Evolutionary conservation across 1,139 yeast genomes (phyloP), one percentile per base, ranked within the genome.

Genomic region (Casaregolazyma suthepensis): DNA sequence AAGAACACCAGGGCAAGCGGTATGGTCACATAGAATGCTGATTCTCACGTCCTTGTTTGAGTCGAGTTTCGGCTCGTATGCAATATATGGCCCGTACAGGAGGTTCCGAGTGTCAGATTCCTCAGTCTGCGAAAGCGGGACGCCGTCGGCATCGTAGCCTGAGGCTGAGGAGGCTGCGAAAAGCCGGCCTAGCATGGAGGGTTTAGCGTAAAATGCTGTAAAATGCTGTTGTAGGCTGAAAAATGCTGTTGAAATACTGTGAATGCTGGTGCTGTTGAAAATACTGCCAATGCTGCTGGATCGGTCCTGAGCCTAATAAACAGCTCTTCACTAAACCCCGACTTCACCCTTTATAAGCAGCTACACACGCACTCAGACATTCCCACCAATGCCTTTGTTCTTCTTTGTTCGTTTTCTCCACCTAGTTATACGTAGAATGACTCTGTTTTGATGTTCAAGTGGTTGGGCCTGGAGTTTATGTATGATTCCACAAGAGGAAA

Each of bases 31-130:
- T 6, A 64, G 42, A n/a, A 63, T 55, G 31, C 61, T 62, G 9
- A 63, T 61, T 22, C 68, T 58, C 15, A 64, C 55, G 52, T 64
- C 66, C 19, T 54, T 57, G n/a, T 45, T 48, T 20, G 55, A 52
- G 45, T 61, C 61, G 7, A 57, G 53, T 15, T 31, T 43, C 3
- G 35, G 31, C 23, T 49, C 52, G 4, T 44, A 19, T 13, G 42
- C 26, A 37, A 53, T 55, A 7, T 54, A 53, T 4, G 57, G 59
- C 23, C 69, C 67, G 52, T 65, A 65, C 40, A 65, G 57, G 22
- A 65, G 56, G 23, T 56, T 60, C 12, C 65, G 56, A 12, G 67
- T 64, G 47, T 64, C 65, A 7, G 62, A 59, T 47, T 65, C 69
- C 46, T 65, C 68, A 19, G 63, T 54, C 23, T 62, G 56, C 23